Evolutionary conservation across 768 basidiomycete genomes (phyloP), one percentile per base, ranked within the genome.

Genomic region (Tulasnella calospora): DNA sequence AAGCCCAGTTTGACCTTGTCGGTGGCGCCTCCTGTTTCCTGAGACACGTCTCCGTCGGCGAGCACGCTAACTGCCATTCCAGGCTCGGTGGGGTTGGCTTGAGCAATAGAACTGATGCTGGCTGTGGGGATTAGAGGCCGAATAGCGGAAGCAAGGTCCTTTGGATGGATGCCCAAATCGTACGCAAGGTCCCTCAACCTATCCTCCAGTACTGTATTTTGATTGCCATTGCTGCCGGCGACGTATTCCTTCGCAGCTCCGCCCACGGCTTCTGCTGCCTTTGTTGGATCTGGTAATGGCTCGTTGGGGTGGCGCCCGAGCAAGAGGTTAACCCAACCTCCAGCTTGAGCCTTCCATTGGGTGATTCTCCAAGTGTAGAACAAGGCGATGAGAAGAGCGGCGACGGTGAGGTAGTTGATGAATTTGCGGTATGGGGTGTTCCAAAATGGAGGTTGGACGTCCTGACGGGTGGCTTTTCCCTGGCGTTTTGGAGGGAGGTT

Each of bases 361-460:
- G 79, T 78, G 73, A 80, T 46, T n/a, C 79, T 71, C 41, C 74
- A 80, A 51, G 77, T 57, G 78, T 80, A 80, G 77, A 80, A 78
- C n/a, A 71, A 33, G 38, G 73, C 67, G 46, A 80, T 19, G 57
- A 41, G 33, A 13, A 80, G 57, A 4, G 73, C 61, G 35, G 40
- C 36, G 73, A 78, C 35, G 23, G 79, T 51, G 35, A 80, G 57
- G 67, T 36, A 36, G 79, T 80, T 74, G 27, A 80, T 75, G 73
- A 80, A 51, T 27, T 78, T 46, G 21, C 61, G 70, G 76, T 78
- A 51, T 13, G 73, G 76, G 44, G 76, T 71, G 71, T 73, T 55
- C 73, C 57, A 75, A 21, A 61, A 41, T 7, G 71, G 72, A 41
- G 78, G 78, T 55, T 36, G 40, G 55, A 73, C 23, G 69, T 78